Conservation (phyloP, 2,329 filamentous ascomycete genomes). For the Aspergillus pseudoviridinutans region DNA sequence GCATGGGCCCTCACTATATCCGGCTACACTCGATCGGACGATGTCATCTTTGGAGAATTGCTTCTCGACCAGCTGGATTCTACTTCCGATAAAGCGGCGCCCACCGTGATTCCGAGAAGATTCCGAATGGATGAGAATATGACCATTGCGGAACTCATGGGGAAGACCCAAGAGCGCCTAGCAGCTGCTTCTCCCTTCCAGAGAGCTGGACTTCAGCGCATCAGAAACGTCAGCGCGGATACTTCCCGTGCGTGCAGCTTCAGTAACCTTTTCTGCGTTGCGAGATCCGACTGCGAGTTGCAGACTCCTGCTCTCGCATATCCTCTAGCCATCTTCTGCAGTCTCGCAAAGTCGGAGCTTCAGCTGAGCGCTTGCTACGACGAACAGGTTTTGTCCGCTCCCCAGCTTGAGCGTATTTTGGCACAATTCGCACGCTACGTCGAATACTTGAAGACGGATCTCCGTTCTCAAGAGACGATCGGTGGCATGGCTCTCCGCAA, state of each 20-base stretch:
- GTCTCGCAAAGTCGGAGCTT: not conserved
- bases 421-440: slow-evolving; percentile 8
- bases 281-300: slow-evolving; percentile 1
- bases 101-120: slow-evolving; percentile 41
- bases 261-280: slow-evolving; percentile 37
- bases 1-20: slow-evolving; percentile 41
- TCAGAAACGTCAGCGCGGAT: slow-evolving; percentile 50
- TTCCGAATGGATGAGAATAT: slow-evolving; percentile 28
- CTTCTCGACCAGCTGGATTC: slow-evolving; percentile 36
- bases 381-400: slow-evolving; percentile 2
- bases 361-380: slow-evolving; percentile 8
- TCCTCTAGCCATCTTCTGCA: slow-evolving; percentile 9
- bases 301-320: not conserved
- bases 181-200: slow-evolving; percentile 58
- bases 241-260: slow-evolving; percentile 39
- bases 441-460: slow-evolving; percentile 3
- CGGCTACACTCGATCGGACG: slow-evolving; percentile 35
- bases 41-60: slow-evolving; percentile 42
- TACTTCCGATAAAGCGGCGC: slow-evolving; percentile 35
- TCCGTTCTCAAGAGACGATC: slow-evolving; percentile 12
- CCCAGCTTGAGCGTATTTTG: slow-evolving; percentile 8
- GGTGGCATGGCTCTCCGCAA: slow-evolving; percentile 19
- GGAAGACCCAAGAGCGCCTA: slow-evolving; percentile 50
- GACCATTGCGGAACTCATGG: slow-evolving; percentile 46
- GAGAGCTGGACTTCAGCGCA: slow-evolving; percentile 46